These are phyloP conservation scores for Pycnococcus provasolii DNA, from an alignment of 139 green algal genomes.

Conservation along the genomic window DNA sequence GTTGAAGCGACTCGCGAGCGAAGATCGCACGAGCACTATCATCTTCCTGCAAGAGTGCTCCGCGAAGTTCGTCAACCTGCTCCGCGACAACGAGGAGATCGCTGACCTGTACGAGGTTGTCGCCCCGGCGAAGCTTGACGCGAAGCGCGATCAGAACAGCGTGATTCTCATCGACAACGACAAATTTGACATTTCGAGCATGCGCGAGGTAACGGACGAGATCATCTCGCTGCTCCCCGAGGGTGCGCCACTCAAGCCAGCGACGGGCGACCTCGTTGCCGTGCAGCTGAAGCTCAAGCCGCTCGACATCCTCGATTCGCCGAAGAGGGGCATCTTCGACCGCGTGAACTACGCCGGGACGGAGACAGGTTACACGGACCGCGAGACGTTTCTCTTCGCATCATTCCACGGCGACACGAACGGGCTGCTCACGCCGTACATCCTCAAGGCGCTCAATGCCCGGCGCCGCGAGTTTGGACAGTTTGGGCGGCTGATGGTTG, in stretches of 20 bases:
- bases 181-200: not conserved
- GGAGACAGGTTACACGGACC: not conserved
- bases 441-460: conserved; percentile 4
- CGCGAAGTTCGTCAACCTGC: not conserved
- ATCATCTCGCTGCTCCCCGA: not conserved
- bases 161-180: conserved; percentile 11
- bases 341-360: not conserved
- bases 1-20: not conserved
- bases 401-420: conserved; percentile 26
- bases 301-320: no score
- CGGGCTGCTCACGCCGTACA: conserved; percentile 6
- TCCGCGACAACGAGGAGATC: not conserved
- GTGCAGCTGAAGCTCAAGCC: not conserved
- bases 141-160: conserved; percentile 19
- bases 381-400: conserved; percentile 7
- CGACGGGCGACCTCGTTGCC: conserved; percentile 10
- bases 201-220: not conserved
- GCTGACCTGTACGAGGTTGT: conserved; percentile 3
- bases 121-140: not conserved
- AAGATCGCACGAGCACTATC: not conserved
- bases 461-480: not conserved
- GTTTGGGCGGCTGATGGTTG: not conserved
- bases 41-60: conserved; percentile 19
- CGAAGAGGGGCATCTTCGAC: no score
- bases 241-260: not conserved